Percentiles rank a stretch among this genome's conserved stretches.
These are phyloP conservation scores for Metschnikowia picachoensis DNA, from an alignment of 805 yeast genomes.

Conservation along the genomic window DNA sequence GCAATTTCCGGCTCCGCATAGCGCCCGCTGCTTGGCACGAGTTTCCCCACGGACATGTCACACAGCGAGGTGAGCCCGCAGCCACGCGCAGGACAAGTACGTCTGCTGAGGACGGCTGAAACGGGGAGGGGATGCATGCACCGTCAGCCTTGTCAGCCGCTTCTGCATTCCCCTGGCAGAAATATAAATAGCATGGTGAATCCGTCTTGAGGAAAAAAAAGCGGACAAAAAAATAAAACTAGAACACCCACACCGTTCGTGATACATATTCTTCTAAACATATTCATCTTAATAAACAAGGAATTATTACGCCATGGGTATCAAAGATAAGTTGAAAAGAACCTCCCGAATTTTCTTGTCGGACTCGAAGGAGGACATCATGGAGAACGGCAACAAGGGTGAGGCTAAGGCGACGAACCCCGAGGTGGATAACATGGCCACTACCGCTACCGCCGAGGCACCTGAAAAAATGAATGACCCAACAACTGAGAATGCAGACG, in stretches of 20 bases:
- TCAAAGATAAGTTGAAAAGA: conserved; percentile 17
- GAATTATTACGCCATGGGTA: conserved; percentile 10
- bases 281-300: too few species aligned
- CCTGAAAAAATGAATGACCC: conserved; percentile 1
- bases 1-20: neutral
- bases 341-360: conserved; percentile 15
- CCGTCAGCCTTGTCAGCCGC: conserved; percentile 4
- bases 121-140: conserved; percentile 10
- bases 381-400: conserved; percentile 3
- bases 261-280: too few species aligned
- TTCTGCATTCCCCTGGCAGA: conserved; percentile 10
- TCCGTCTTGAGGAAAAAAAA: conserved; percentile 1
- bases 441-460: neutral
- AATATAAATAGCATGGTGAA: conserved; percentile 10
- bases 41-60: conserved; percentile 6
- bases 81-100: conserved; percentile 9
- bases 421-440: neutral
- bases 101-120: conserved; percentile 7
- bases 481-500: conserved; percentile 8
- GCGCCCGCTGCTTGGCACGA: conserved; percentile 1
- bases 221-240: neutral
- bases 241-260: neutral
- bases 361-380: conserved; percentile 14
- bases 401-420: neutral
- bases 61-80: conserved; percentile 7